Evolutionary conservation across 306 rosid genomes (phyloP), one percentile per base, ranked within the genome.

Genomic region (Casuarina equisetifolia): DNA sequence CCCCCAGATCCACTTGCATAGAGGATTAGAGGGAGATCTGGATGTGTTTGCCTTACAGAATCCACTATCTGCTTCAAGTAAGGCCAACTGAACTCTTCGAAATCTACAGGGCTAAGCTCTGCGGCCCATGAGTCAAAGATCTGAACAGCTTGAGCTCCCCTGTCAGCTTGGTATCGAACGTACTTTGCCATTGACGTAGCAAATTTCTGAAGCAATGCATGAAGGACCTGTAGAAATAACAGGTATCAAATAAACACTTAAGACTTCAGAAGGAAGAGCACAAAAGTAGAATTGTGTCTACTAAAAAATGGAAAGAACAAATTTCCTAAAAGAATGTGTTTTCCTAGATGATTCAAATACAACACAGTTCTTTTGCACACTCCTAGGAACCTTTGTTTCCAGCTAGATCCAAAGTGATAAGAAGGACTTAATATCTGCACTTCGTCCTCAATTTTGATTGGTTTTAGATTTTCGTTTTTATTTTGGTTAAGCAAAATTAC

Each of bases 1-100:
- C 99, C 99, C 12, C 99, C 99, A 0, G 99, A 95, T 16, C 99
- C 97, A 49, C 97, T 95, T 46, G 99, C 99, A 78, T 95, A 95
- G 25, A 95, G 93, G 85, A 95, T 95, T 52, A 95, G 79, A 39
- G 99, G 97, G 51, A 95, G 96, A 74, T 86, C 44, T 51, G 99
- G 97, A 82, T 92, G 99, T 51, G 90, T 88, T 84, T 81, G 76
- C 78, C 90, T 95, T 74, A 91, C 97, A 20, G 86, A 69, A 51
- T 95, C 94, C 25, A 92, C 94, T 9, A 95, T 95, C 85, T 95
- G 90, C 89, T 92, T 92, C 85, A 95, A 85, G 87, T 95, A 95
- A 4, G 97, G 99, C 67, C 92, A 84, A 72, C 99, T 95, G 85
- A 95, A 95, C 73, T 88, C 97, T 86, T 95, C 99, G 75, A 95